phyloP scores from a whole-genome alignment of 192 early-diverging fungal species.

The Coemansia sp. region DNA sequence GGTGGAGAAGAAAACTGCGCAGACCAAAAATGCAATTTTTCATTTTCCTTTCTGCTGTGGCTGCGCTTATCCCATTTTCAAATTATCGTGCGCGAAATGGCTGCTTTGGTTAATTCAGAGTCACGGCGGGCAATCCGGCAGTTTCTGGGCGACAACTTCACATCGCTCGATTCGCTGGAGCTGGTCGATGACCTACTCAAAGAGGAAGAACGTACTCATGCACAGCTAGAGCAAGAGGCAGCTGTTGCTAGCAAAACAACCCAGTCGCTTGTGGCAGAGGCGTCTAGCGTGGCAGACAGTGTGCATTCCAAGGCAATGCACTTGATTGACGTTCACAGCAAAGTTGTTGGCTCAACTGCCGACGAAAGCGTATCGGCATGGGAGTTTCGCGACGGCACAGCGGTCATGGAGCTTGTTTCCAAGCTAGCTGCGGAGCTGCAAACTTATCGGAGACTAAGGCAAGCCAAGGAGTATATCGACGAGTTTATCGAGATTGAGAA shows the following conservation, averaged over 20 bases:
- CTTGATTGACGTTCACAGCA: slow-evolving; percentile 42
- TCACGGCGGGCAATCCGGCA: slow-evolving; percentile 14
- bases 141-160: slow-evolving; percentile 43
- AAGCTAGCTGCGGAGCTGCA: slow-evolving; percentile 28
- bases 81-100: slow-evolving; percentile 4
- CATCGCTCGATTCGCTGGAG: slow-evolving; percentile 42
- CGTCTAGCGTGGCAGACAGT: slow-evolving; percentile 2
- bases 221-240: slow-evolving; percentile 20
- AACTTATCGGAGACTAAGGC: slow-evolving; percentile 25
- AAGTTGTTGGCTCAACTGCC: slow-evolving; percentile 21
- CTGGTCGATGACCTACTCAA: slow-evolving; percentile 36
- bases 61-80: neutral
- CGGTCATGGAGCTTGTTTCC: slow-evolving; percentile 34
- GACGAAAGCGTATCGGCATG: slow-evolving; percentile 31
- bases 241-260: slow-evolving; percentile 3
- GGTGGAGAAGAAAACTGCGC: slow-evolving; percentile 5
- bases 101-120: slow-evolving; percentile 3
- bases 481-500: slow-evolving; percentile 33
- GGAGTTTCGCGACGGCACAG: slow-evolving; percentile 46
- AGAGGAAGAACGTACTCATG: slow-evolving; percentile 39
- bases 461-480: slow-evolving; percentile 39
- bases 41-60: neutral
- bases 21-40: neutral
- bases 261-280: slow-evolving; percentile 16
- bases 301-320: slow-evolving; percentile 18